A percentile compares a stretch with the other conserved stretches of the same genome.
Evolutionary conservation across 805 yeast species (phyloP).

Genomic region (Maudiozyma bulderi): DNA sequence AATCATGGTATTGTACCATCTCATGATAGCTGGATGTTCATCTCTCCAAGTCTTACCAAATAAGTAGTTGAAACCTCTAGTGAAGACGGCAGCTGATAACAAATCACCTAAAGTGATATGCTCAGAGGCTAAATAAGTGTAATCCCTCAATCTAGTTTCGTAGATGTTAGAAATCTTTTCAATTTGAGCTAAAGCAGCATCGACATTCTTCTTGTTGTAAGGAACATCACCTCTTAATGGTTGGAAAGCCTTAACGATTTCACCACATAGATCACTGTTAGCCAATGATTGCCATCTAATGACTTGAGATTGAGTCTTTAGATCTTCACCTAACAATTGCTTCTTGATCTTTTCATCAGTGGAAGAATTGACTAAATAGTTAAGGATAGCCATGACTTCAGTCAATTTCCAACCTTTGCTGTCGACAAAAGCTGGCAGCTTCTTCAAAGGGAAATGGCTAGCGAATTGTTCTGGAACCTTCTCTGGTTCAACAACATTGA

Average conservation of each 20-base stretch:
- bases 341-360: conserved; percentile 29
- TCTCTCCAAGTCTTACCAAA: conserved; percentile 61
- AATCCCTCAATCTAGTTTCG: conserved; percentile 48
- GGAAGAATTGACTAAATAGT: conserved; percentile 36
- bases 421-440: conserved; percentile 61
- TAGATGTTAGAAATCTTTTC: conserved; percentile 34
- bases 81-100: conserved; percentile 38
- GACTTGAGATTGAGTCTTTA: conserved; percentile 32
- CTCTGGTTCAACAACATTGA: conserved; percentile 34
- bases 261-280: conserved; percentile 54
- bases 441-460: conserved; percentile 52
- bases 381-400: conserved; percentile 56
- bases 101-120: conserved; percentile 57
- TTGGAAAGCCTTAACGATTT: conserved; percentile 40
- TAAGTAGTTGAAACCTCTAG: conserved; percentile 48
- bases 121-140: conserved; percentile 68
- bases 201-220: conserved; percentile 65
- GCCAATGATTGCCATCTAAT: conserved; percentile 71
- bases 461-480: conserved; percentile 32
- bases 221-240: conserved; percentile 59
- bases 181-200: conserved; percentile 33
- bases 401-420: conserved; percentile 63
- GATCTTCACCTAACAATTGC: conserved; percentile 45
- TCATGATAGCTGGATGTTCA: conserved; percentile 48
- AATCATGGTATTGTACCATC: conserved; percentile 60